These are phyloP conservation scores for Geranium brycei DNA, from an alignment of 345 rosid genomes.

Conservation along the genomic window DNA sequence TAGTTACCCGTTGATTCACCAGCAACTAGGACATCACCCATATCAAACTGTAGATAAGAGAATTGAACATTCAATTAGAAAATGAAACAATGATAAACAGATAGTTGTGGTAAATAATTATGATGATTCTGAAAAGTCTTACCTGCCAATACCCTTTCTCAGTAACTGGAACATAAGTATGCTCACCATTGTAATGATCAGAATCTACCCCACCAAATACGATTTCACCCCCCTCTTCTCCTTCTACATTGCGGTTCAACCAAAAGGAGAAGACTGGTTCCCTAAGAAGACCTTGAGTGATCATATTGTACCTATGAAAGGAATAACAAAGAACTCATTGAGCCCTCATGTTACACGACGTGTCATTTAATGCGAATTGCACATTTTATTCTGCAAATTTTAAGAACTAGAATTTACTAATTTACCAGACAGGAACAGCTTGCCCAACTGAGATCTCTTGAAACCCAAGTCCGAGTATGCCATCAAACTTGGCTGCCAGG, in stretches of 20 bases:
- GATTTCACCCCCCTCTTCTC: constrained; percentile 73
- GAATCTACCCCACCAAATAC: constrained; percentile 87
- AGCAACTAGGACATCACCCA: constrained; percentile 72
- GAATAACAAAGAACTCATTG: neutral
- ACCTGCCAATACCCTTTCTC: constrained; percentile 95
- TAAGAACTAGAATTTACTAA: neutral
- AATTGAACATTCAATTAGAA: neutral
- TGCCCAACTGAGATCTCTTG: constrained; percentile 79
- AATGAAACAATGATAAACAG: neutral
- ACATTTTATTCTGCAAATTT: no score
- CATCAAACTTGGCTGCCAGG: constrained; percentile 86
- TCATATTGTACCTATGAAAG: constrained; percentile 67
- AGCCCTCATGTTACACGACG: no score
- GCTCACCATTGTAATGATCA: constrained; percentile 65
- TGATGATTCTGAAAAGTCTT: constrained; percentile 3
- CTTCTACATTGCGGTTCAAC: constrained; percentile 69
- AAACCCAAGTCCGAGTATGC: constrained; percentile 82
- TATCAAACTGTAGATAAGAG: constrained; percentile 42
- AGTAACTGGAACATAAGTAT: constrained; percentile 80
- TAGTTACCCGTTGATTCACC: constrained; percentile 69
- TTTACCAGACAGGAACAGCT: constrained; percentile 75
- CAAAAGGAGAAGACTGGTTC: constrained; percentile 88
- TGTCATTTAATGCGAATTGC: no score
- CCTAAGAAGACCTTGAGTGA: constrained; percentile 55
- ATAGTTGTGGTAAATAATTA: neutral